phyloP scores from a whole-genome alignment of 2,329 filamentous ascomycete species.

The Cladosporium phlei region DNA sequence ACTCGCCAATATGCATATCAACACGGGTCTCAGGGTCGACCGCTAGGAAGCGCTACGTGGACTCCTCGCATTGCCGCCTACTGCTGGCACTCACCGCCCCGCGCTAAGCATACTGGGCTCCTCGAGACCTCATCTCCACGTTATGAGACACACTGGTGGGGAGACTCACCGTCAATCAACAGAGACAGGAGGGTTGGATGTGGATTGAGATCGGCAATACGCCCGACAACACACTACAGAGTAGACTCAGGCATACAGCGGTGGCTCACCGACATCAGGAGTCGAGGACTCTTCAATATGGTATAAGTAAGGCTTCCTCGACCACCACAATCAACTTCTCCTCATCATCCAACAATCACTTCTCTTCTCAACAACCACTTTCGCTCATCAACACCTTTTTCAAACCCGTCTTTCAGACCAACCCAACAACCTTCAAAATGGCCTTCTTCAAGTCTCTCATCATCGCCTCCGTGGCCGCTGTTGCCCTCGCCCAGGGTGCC shows the following conservation, averaged over 20 bases:
- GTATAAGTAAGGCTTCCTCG: conserved; percentile 13
- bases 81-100: conserved; percentile 10
- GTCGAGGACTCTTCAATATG: background rate
- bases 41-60: background rate
- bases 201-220: conserved; percentile 11
- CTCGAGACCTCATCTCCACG: conserved; percentile 12
- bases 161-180: conserved; percentile 1
- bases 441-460: conserved; percentile 14
- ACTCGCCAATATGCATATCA: conserved; percentile 3
- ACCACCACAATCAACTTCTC: conserved; percentile 8
- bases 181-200: conserved; percentile 10
- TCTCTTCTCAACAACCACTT: conserved; percentile 13
- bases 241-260: background rate
- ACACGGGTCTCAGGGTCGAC: background rate
- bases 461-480: conserved; percentile 13
- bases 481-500: conserved; percentile 8
- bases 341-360: conserved; percentile 12
- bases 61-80: background rate
- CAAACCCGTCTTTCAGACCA: conserved; percentile 14
- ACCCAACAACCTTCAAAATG: conserved; percentile 13
- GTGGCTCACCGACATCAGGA: conserved; percentile 7
- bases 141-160: conserved; percentile 10
- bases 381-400: conserved; percentile 9
- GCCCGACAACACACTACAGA: conserved; percentile 3
- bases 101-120: background rate